phyloP scores from a whole-genome alignment of 257 asterid species.

The Capsicum chinense region DNA sequence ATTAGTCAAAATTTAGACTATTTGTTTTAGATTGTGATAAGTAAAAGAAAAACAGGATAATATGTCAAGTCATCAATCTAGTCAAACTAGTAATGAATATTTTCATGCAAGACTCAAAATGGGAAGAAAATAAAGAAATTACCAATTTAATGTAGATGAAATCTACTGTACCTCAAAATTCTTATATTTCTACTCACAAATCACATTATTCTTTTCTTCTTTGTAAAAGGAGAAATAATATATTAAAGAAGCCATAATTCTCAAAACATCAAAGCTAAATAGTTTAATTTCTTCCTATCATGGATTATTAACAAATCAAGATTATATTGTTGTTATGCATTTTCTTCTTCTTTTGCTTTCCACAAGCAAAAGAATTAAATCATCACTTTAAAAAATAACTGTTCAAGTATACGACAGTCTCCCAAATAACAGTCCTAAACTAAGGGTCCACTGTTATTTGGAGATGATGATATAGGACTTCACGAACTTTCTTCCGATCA shows the following conservation, averaged over 20 bases:
- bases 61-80: too few species aligned
- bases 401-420: neutral
- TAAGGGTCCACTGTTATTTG: neutral
- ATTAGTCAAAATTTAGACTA: too few species aligned
- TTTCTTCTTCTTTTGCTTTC: neutral
- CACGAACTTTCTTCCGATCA: neutral
- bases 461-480: neutral
- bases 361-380: neutral
- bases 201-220: neutral
- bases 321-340: neutral
- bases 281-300: neutral
- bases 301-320: neutral
- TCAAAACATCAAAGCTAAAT: neutral
- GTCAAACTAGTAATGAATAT: neutral
- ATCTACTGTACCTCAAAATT: neutral
- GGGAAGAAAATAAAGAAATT: neutral
- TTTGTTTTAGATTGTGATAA: too few species aligned
- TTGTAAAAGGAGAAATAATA: neutral
- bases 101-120: neutral
- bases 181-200: neutral
- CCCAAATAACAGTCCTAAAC: neutral
- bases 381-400: neutral
- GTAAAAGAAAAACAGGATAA: too few species aligned
- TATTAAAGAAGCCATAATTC: neutral
- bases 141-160: neutral